A percentile compares a stretch with the other conserved stretches of the same genome.
These are phyloP conservation scores for Ceratorhiza oryzae-sativae DNA, from an alignment of 1,284 basidiomycete species.

Conservation along the genomic window DNA sequence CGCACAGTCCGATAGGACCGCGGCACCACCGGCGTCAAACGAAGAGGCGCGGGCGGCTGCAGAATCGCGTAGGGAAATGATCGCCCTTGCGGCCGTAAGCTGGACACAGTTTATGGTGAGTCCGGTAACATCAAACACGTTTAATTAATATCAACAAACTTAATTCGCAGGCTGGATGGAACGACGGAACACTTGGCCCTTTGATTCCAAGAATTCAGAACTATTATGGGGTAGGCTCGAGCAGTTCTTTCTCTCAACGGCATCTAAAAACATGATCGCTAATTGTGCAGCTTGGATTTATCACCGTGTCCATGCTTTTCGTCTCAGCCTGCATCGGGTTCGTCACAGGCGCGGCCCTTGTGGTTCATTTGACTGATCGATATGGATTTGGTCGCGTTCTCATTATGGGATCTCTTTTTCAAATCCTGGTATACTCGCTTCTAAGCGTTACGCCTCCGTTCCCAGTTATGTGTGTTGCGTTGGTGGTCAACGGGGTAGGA, in stretches of 20 bases:
- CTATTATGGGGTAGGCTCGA: conserved; percentile 35
- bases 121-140: background rate
- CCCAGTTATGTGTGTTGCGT: conserved; percentile 38
- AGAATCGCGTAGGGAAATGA: conserved; percentile 11
- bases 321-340: conserved; percentile 39
- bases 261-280: no score
- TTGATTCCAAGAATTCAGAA: conserved; percentile 41
- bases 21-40: background rate
- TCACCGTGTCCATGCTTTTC: conserved; percentile 41
- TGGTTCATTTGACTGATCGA: conserved; percentile 39
- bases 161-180: conserved; percentile 33
- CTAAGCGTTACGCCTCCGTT: conserved; percentile 39
- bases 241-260: background rate
- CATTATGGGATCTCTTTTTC: conserved; percentile 36
- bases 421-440: conserved; percentile 37
- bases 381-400: conserved; percentile 37
- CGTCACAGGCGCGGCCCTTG: conserved; percentile 34
- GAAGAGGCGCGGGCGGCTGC: background rate
- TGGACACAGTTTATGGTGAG: conserved; percentile 36
- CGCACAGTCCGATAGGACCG: background rate
- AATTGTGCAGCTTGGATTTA: conserved; percentile 38
- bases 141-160: background rate
- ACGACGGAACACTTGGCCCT: conserved; percentile 41
- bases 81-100: conserved; percentile 19
- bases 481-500: conserved; percentile 36